Percentiles rank a stretch among this genome's conserved stretches.
Evolutionary conservation across 2,329 filamentous ascomycete genomes (phyloP).

Genomic region (Byssoonygena ceratinophila): DNA sequence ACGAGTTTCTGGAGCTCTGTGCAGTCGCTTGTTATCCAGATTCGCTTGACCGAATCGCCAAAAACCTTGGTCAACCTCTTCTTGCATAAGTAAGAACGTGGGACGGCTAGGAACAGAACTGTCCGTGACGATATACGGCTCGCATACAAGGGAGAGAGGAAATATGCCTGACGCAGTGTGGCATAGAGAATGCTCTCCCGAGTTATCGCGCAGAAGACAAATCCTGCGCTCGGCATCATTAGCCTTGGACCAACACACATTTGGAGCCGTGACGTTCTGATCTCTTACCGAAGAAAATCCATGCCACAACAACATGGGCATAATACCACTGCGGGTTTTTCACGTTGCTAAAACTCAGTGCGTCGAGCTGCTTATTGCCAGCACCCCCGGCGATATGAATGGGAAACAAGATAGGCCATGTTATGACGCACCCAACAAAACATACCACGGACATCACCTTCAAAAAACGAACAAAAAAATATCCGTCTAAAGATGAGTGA

Average conservation of each 20-base stretch:
- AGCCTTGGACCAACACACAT: not conserved
- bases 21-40: slow-evolving; percentile 74
- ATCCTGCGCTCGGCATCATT: slow-evolving; percentile 30
- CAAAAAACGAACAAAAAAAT: slow-evolving; percentile 80
- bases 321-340: slow-evolving; percentile 55
- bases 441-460: slow-evolving; percentile 67
- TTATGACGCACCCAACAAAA: slow-evolving; percentile 69
- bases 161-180: slow-evolving; percentile 81
- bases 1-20: slow-evolving; percentile 68
- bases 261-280: not conserved
- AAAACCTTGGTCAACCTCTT: slow-evolving; percentile 66
- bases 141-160: slow-evolving; percentile 72
- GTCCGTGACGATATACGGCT: slow-evolving; percentile 80
- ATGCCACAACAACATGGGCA: slow-evolving; percentile 65
- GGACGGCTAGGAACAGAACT: slow-evolving; percentile 78
- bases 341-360: slow-evolving; percentile 72
- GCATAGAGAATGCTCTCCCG: slow-evolving; percentile 85
- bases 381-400: slow-evolving; percentile 74
- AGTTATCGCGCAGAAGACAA: slow-evolving; percentile 75
- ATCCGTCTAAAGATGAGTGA: slow-evolving; percentile 82
- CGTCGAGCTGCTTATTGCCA: slow-evolving; percentile 56
- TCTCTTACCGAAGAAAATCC: slow-evolving; percentile 59
- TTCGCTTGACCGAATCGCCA: slow-evolving; percentile 63
- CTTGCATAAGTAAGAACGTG: slow-evolving; percentile 64
- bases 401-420: slow-evolving; percentile 81